Evolutionary conservation across 1,284 basidiomycete genomes (phyloP).

Genomic region (Hortiboletus rubellus): DNA sequence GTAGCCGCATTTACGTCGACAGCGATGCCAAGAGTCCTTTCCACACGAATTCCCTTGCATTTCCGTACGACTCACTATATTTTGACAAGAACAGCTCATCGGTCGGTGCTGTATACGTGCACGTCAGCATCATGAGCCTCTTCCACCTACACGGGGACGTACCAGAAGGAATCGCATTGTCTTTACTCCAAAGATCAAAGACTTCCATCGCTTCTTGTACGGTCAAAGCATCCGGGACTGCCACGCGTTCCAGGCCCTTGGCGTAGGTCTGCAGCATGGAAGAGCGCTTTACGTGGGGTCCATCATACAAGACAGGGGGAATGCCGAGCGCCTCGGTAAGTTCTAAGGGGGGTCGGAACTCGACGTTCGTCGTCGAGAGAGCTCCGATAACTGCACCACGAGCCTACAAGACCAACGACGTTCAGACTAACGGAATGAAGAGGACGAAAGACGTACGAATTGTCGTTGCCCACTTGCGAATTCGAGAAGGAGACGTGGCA

Average conservation of each 20-base stretch:
- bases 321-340: slow-evolving; percentile 55
- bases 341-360: slow-evolving; percentile 56
- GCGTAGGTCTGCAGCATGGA: slow-evolving; percentile 50
- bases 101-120: slow-evolving; percentile 39
- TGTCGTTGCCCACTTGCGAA: slow-evolving; percentile 67
- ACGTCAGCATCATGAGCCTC: background rate
- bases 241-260: slow-evolving; percentile 52
- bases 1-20: slow-evolving; percentile 18
- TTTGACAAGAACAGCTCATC: slow-evolving; percentile 73
- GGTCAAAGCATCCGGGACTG: slow-evolving; percentile 58
- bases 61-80: slow-evolving; percentile 71
- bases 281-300: slow-evolving; percentile 53
- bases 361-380: slow-evolving; percentile 55
- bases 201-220: slow-evolving; percentile 64
- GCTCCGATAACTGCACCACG: slow-evolving; percentile 70
- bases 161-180: slow-evolving; percentile 37
- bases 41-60: slow-evolving; percentile 74
- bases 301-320: slow-evolving; percentile 37
- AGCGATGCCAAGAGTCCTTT: slow-evolving; percentile 59
- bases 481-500: slow-evolving; percentile 79
- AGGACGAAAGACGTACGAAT: slow-evolving; percentile 57
- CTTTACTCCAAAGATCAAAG: slow-evolving; percentile 70
- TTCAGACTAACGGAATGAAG: background rate
- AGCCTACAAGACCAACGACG: slow-evolving; percentile 37
- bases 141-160: background rate